Percentiles rank a stretch among this genome's conserved stretches.
These are phyloP conservation scores for Gossypium lobatum DNA, from an alignment of 441 rosid species.

Conservation along the genomic window DNA sequence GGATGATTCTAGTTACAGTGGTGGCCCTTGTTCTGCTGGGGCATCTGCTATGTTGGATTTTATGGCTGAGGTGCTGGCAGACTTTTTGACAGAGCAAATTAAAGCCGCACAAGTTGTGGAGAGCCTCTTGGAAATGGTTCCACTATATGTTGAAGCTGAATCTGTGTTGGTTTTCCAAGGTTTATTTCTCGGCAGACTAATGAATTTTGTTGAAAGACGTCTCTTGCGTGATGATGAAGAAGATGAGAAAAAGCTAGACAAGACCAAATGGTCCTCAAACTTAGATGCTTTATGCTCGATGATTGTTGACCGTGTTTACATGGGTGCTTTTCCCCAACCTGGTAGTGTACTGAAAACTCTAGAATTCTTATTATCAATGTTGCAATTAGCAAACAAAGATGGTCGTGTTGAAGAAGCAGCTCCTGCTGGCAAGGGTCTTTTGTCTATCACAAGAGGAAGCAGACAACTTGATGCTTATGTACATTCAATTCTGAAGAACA, in stretches of 20 bases:
- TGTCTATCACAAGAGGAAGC: slow-evolving; percentile 82
- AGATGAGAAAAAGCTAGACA: slow-evolving; percentile 87
- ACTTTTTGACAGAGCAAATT: slow-evolving; percentile 80
- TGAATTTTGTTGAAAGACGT: slow-evolving; percentile 98
- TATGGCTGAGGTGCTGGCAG: slow-evolving; percentile 79
- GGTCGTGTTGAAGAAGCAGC: slow-evolving; percentile 91
- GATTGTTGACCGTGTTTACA: slow-evolving; percentile 95
- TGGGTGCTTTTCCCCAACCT: slow-evolving; percentile 98
- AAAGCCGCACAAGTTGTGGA: slow-evolving; percentile 61
- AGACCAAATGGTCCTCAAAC: slow-evolving; percentile 89
- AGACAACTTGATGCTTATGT: slow-evolving; percentile 90
- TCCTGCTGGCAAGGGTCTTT: slow-evolving; percentile 86
- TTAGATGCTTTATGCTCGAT: slow-evolving; percentile 94
- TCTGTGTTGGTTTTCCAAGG: slow-evolving; percentile 74
- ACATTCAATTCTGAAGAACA: slow-evolving; percentile 88
- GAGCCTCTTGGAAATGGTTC: slow-evolving; percentile 64
- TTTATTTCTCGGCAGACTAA: slow-evolving; percentile 62
- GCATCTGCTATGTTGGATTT: slow-evolving; percentile 78
- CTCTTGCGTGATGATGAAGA: slow-evolving; percentile 99
- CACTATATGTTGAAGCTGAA: slow-evolving; percentile 63
- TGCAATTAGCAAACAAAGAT: slow-evolving; percentile 96
- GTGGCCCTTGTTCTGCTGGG: slow-evolving; percentile 85
- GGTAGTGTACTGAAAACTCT: slow-evolving; percentile 73
- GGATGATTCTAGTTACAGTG: slow-evolving; percentile 77
- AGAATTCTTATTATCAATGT: slow-evolving; percentile 94